These are phyloP conservation scores for Picochlorum sp. DNA, from an alignment of 139 green algal species.

Conservation along the genomic window DNA sequence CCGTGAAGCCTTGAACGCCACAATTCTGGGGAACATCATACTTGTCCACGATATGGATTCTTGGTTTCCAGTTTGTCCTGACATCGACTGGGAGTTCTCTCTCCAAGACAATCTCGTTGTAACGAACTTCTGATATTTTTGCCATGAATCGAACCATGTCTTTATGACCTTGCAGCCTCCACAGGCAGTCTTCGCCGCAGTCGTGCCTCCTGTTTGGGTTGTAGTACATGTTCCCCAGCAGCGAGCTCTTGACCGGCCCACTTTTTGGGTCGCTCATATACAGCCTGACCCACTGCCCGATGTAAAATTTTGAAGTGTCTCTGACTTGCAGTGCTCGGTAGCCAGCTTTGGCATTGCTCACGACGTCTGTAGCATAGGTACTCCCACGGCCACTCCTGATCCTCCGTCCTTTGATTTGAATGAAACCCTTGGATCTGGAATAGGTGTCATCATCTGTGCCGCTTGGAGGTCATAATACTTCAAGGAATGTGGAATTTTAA, in stretches of 20 bases:
- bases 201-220: neutral
- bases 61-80: neutral
- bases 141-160: slow-evolving; percentile 1
- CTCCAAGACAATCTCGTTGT: neutral
- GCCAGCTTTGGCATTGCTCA: neutral
- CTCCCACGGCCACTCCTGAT: too few species aligned
- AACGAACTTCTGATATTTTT: neutral
- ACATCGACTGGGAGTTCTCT: slow-evolving; percentile 4
- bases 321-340: neutral
- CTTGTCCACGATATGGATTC: slow-evolving; percentile 2
- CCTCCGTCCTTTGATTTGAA: neutral
- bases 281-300: slow-evolving; percentile 1
- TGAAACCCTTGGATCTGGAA: neutral
- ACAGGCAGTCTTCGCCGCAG: slow-evolving; percentile 7
- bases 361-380: neutral
- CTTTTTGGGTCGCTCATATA: slow-evolving; percentile 4
- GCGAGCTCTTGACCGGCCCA: neutral
- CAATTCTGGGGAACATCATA: slow-evolving; percentile 2
- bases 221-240: neutral
- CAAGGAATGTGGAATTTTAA: slow-evolving; percentile 7
- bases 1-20: neutral
- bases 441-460: neutral
- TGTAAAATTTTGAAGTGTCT: neutral
- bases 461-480: neutral
- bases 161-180: neutral